Evolutionary conservation across 306 rosid genomes (phyloP).

Genomic region (Lotus japonicus): DNA sequence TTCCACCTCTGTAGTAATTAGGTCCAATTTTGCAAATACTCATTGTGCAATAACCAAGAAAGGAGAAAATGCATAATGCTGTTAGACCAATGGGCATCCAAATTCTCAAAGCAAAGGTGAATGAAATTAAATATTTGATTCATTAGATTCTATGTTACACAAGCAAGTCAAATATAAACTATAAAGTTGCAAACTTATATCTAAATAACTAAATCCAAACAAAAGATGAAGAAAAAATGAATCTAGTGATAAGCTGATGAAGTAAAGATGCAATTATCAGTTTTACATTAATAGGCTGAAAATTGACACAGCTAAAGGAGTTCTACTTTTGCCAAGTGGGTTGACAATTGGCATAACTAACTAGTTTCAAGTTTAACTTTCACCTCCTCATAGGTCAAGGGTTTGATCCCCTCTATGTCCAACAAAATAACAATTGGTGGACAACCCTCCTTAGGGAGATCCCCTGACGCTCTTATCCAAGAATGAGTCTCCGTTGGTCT

Average conservation of each 20-base stretch:
- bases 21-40: not conserved
- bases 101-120: not conserved
- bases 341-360: no score
- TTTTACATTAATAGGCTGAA: not conserved
- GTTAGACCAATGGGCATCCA: not conserved
- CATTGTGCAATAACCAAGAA: conserved; percentile 2
- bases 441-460: no score
- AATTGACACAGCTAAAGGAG: not conserved
- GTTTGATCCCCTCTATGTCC: no score
- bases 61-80: not conserved
- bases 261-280: not conserved
- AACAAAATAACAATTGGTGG: no score
- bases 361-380: no score
- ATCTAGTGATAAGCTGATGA: not conserved
- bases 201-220: not conserved
- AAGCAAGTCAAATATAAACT: not conserved
- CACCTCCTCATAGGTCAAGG: no score
- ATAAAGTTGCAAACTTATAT: not conserved
- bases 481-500: no score
- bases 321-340: not conserved
- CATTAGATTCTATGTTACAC: not conserved
- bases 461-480: no score
- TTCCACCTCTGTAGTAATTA: not conserved
- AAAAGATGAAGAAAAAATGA: not conserved
- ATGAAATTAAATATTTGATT: not conserved